Evolutionary conservation across 495 filamentous ascomycete genomes (phyloP).

Genomic region (Bathelium albidoporum): DNA sequence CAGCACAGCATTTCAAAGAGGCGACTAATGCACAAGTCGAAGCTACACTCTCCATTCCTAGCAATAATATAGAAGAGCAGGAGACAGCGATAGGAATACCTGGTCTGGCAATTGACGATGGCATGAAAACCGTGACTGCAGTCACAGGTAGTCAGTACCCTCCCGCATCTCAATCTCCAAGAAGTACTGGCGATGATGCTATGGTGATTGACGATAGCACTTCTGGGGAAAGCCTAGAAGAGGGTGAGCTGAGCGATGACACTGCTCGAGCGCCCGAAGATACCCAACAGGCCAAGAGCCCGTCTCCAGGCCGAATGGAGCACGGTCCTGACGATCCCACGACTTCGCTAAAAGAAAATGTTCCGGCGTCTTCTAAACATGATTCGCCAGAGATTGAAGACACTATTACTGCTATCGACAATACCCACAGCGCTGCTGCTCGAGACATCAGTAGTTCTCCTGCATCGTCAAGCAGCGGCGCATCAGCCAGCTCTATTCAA

Average conservation of each 20-base stretch:
- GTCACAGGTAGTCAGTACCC: neutral
- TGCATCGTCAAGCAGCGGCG: neutral
- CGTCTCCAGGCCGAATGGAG: neutral
- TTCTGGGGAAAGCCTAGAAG: neutral
- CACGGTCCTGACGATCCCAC: neutral
- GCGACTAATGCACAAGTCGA: neutral
- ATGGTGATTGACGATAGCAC: neutral
- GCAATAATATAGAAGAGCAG: neutral
- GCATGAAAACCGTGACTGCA: neutral
- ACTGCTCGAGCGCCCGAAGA: neutral
- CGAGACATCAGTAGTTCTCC: neutral
- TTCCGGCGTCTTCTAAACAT: neutral
- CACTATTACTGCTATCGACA: neutral
- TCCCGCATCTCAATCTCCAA: neutral
- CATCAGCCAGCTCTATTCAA: no score
- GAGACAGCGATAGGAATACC: neutral
- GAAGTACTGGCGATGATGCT: neutral
- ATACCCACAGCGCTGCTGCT: neutral
- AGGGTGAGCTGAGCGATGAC: constrained; percentile 8
- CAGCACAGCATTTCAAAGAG: neutral
- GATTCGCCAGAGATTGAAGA: neutral
- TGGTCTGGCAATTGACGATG: neutral
- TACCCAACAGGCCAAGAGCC: neutral
- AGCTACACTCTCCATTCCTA: neutral
- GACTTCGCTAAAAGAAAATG: neutral